Evolutionary conservation across 345 rosid species (phyloP).

Genomic region (Euphorbia tirucalli): DNA sequence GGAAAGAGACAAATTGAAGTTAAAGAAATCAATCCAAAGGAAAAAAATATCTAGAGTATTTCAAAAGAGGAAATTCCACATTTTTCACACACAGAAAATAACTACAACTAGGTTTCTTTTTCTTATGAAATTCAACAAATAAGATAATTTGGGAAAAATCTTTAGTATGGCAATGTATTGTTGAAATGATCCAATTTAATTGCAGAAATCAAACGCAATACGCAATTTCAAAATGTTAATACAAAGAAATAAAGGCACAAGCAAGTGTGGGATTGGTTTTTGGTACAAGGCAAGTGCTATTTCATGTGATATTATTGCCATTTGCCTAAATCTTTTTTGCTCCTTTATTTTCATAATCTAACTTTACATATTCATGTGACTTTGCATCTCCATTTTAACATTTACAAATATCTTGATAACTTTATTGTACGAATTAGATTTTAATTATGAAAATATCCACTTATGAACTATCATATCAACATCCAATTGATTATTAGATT

Average conservation of each 20-base stretch:
- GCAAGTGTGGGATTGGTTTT: not conserved
- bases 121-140: not conserved
- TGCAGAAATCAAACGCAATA: not conserved
- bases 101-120: not conserved
- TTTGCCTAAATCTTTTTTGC: not conserved
- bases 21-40: no score
- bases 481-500: no score
- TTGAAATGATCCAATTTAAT: not conserved
- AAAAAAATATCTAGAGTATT: not conserved
- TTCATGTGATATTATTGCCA: not conserved
- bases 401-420: no score
- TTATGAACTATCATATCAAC: no score
- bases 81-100: not conserved
- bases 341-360: not conserved
- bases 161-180: not conserved
- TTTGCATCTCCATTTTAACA: no score
- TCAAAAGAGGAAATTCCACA: not conserved
- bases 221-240: not conserved
- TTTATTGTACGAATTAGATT: no score
- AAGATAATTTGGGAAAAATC: not conserved
- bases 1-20: no score
- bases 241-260: not conserved
- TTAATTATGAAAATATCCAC: no score
- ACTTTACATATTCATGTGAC: not conserved
- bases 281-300: not conserved